A percentile compares a stretch with the other conserved stretches of the same genome.
These are phyloP conservation scores for Xylariaceae sp. DNA, from an alignment of 2,329 filamentous ascomycete genomes.

Conservation along the genomic window DNA sequence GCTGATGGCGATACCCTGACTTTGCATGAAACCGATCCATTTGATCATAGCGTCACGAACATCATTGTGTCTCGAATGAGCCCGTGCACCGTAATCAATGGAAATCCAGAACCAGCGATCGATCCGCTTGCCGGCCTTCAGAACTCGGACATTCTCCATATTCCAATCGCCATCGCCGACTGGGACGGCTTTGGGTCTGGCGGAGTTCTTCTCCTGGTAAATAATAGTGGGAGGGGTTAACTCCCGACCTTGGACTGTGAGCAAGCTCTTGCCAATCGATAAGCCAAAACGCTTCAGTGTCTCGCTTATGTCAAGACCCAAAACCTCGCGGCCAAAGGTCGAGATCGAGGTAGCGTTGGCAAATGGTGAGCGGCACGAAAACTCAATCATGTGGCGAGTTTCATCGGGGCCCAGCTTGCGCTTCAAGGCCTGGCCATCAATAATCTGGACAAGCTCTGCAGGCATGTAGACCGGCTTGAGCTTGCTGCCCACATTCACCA, in stretches of 20 bases:
- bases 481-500: slow-evolving; percentile 60
- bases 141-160: slow-evolving; percentile 53
- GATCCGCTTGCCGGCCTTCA: slow-evolving; percentile 43
- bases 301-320: slow-evolving; percentile 51
- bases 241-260: slow-evolving; percentile 69
- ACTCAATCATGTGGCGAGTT: slow-evolving; percentile 63
- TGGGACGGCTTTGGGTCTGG: slow-evolving; percentile 27
- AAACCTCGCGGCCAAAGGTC: slow-evolving; percentile 48
- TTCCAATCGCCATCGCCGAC: slow-evolving; percentile 63
- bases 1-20: slow-evolving; percentile 6
- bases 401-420: slow-evolving; percentile 56
- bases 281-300: slow-evolving; percentile 55
- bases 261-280: slow-evolving; percentile 52
- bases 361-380: slow-evolving; percentile 62
- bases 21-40: not conserved
- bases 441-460: slow-evolving; percentile 58
- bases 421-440: slow-evolving; percentile 59
- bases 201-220: slow-evolving; percentile 43
- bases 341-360: slow-evolving; percentile 64
- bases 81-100: slow-evolving; percentile 25
- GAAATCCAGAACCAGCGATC: slow-evolving; percentile 47
- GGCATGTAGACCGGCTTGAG: slow-evolving; percentile 60
- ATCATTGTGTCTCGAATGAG: not conserved
- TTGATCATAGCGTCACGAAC: slow-evolving; percentile 17
- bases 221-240: slow-evolving; percentile 54